Percentiles rank a stretch among this genome's conserved stretches.
phyloP scores from a whole-genome alignment of 352 stramenopile species.

The Thalassiosira mediterranea region DNA sequence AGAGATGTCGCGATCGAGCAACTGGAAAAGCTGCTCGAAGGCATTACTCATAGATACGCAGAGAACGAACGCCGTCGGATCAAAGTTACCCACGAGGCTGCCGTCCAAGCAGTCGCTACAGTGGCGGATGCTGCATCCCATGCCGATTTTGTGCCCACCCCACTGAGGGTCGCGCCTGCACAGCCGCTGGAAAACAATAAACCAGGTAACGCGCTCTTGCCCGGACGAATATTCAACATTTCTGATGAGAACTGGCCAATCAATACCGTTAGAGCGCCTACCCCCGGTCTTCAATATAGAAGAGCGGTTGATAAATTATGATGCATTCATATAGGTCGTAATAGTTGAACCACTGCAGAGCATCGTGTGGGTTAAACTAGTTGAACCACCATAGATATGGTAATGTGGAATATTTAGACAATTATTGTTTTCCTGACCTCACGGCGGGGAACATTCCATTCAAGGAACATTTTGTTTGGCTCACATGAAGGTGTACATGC shows the following conservation, averaged over 20 bases:
- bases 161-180: not conserved
- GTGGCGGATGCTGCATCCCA: conserved; percentile 17
- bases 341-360: too few relatives aligned
- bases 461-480: too few relatives aligned
- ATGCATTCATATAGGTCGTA: too few relatives aligned
- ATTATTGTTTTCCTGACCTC: too few relatives aligned
- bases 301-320: conserved; percentile 39
- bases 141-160: conserved; percentile 42
- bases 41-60: conserved; percentile 52
- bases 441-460: too few relatives aligned
- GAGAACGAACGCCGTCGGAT: conserved; percentile 38
- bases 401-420: too few relatives aligned
- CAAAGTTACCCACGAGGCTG: conserved; percentile 30
- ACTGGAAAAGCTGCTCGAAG: conserved; percentile 40
- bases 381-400: too few relatives aligned
- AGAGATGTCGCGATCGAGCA: conserved; percentile 48
- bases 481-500: too few relatives aligned
- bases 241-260: conserved; percentile 33
- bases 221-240: conserved; percentile 44
- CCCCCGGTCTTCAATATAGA: conserved; percentile 22
- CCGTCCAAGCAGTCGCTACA: conserved; percentile 27
- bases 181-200: conserved; percentile 10
- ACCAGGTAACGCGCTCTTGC: conserved; percentile 24
- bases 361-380: too few relatives aligned
- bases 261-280: too few relatives aligned